Conservation (phyloP, 1,284 basidiomycete genomes). For the Cryptococcus neoformans region DNA sequence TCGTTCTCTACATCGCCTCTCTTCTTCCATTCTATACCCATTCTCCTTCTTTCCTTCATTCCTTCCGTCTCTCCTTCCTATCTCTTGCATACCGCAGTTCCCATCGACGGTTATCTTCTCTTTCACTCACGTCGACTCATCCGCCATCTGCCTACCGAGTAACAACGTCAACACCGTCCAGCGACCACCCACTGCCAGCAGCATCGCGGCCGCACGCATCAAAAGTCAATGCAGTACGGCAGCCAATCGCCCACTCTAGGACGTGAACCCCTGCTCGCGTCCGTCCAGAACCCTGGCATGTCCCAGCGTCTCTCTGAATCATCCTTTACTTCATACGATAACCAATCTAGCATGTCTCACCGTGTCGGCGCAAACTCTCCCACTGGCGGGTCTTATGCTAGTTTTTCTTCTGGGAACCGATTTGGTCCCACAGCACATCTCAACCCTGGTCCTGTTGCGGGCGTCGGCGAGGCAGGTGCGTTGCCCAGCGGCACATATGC, state of each 20-base stretch:
- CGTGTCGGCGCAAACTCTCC: conserved; percentile 4
- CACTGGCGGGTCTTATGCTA: conserved; percentile 5
- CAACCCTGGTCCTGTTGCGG: conserved; percentile 1
- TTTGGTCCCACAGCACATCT: conserved; percentile 26
- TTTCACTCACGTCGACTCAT: background rate
- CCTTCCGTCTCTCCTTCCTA: too few species aligned
- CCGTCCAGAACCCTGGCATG: conserved; percentile 31
- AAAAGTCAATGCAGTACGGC: conserved; percentile 9
- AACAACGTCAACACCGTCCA: background rate
- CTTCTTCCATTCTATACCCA: background rate
- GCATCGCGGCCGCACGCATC: background rate
- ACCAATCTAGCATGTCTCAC: conserved; percentile 17
- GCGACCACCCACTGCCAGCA: background rate
- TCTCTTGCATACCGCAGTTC: background rate
- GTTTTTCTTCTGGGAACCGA: conserved; percentile 15
- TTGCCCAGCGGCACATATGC: background rate
- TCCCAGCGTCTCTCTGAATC: conserved; percentile 35
- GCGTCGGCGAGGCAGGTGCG: background rate
- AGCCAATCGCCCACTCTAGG: conserved; percentile 17
- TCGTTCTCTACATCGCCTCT: background rate
- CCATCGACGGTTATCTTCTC: background rate
- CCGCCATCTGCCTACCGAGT: background rate
- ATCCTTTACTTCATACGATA: conserved; percentile 31
- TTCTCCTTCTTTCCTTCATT: background rate
- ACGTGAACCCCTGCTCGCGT: conserved; percentile 33